These are phyloP conservation scores for Carpinus fangiana DNA, from an alignment of 306 rosid species.

Conservation along the genomic window DNA sequence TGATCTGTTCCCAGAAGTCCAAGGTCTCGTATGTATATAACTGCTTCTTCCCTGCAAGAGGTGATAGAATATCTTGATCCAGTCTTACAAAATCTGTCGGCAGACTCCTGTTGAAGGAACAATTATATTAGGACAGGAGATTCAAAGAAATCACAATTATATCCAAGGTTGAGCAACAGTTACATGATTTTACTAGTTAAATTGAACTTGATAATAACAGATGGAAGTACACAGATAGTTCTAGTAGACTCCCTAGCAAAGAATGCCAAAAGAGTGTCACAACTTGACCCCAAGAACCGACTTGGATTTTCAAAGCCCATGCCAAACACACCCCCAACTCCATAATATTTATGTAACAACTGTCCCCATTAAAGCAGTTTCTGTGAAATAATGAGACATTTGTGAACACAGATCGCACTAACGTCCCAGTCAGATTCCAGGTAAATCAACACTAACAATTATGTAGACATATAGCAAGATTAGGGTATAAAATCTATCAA, in stretches of 20 bases:
- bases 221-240: neutral
- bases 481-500: neutral
- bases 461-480: neutral
- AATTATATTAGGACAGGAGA: conserved; percentile 30
- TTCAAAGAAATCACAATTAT: neutral
- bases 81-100: conserved; percentile 76
- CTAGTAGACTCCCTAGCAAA: neutral
- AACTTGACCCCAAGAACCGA: neutral
- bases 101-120: conserved; percentile 52
- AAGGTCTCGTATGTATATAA: conserved; percentile 74
- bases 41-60: conserved; percentile 95
- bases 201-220: neutral
- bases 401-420: neutral
- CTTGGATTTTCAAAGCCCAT: neutral
- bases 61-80: conserved; percentile 97
- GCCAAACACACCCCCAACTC: neutral
- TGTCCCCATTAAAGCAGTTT: neutral
- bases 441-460: neutral
- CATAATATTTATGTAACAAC: neutral
- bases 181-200: neutral
- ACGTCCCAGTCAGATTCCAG: neutral
- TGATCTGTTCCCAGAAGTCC: conserved; percentile 98
- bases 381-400: neutral
- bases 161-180: conserved; percentile 1
- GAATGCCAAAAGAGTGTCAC: neutral